Percentiles rank a stretch among this genome's conserved stretches.
phyloP scores from a whole-genome alignment of 345 rosid species.

The Fremontodendron californicum region DNA sequence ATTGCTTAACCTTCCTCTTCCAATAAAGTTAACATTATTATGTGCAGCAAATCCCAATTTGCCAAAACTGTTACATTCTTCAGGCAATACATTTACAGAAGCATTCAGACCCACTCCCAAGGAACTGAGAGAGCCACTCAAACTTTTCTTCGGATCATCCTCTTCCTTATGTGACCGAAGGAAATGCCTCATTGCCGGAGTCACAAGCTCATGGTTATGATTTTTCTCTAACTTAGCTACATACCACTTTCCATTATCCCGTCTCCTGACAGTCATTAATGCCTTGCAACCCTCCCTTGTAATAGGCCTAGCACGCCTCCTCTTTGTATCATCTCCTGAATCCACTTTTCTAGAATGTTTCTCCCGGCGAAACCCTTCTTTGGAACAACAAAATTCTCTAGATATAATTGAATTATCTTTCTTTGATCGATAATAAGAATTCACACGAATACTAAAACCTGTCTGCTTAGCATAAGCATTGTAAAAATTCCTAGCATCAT shows the following conservation, averaged over 20 bases:
- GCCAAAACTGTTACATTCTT: constrained; percentile 18
- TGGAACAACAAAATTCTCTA: constrained; percentile 27
- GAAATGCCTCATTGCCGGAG: constrained; percentile 28
- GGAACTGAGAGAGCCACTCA: constrained; percentile 11
- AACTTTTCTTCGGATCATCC: constrained; percentile 12
- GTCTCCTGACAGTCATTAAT: constrained; percentile 25
- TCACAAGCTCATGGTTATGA: constrained; percentile 29
- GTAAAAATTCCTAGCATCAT: constrained; percentile 31
- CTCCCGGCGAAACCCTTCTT: constrained; percentile 24
- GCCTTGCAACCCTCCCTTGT: constrained; percentile 32
- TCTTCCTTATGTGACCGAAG: constrained; percentile 24
- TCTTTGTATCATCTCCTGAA: constrained; percentile 12
- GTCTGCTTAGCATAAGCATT: constrained; percentile 27
- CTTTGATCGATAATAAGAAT: constrained; percentile 30
- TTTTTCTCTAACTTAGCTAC: constrained; percentile 26
- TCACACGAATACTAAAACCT: constrained; percentile 29
- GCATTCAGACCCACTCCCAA: constrained; percentile 1
- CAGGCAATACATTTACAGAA: not conserved
- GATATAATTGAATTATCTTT: constrained; percentile 28
- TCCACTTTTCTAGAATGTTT: constrained; percentile 12
- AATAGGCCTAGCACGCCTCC: constrained; percentile 25
- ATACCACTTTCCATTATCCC: constrained; percentile 25
- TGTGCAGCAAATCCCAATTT: constrained; percentile 20
- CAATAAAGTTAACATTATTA: constrained; percentile 15
- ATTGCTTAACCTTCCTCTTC: constrained; percentile 25